phyloP scores from a whole-genome alignment of 2,329 filamentous ascomycete species.

The Thermothelomyces thermophilus region DNA sequence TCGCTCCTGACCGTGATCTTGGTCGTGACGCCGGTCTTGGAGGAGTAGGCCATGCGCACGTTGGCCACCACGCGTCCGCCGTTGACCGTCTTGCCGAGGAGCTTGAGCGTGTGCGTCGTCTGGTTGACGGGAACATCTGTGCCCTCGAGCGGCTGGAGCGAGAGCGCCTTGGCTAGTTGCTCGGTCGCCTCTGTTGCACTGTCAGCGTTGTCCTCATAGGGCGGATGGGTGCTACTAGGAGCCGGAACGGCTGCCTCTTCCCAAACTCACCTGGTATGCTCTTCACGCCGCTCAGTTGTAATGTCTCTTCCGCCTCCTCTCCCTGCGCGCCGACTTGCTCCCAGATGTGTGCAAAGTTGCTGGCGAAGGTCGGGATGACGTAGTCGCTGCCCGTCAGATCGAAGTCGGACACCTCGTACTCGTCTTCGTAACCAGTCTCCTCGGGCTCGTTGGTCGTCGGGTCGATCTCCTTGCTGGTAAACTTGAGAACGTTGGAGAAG shows the following conservation, averaged over 20 bases:
- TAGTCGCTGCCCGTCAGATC: constrained; percentile 90
- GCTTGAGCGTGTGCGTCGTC: constrained; percentile 88
- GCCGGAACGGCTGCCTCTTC: background rate
- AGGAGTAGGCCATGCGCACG: constrained; percentile 88
- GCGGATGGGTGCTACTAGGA: background rate
- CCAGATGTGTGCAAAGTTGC: constrained; percentile 94
- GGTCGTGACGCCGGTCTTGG: constrained; percentile 88
- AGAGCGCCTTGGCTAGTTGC: constrained; percentile 77
- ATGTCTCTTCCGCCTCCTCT: constrained; percentile 84
- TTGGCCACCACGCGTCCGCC: constrained; percentile 83
- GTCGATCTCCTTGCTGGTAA: constrained; percentile 97
- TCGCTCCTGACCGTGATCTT: constrained; percentile 91
- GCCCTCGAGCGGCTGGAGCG: constrained; percentile 87
- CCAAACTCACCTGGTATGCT: constrained; percentile 73
- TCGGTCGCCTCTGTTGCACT: constrained; percentile 72
- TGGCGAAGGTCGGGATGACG: constrained; percentile 84
- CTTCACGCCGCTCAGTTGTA: constrained; percentile 82
- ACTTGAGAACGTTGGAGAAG: constrained; percentile 91
- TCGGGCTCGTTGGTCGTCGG: constrained; percentile 90
- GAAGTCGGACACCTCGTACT: constrained; percentile 93
- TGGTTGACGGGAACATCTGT: constrained; percentile 84
- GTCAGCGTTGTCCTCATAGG: background rate
- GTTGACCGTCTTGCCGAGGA: constrained; percentile 89
- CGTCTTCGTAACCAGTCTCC: constrained; percentile 88
- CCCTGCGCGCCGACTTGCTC: constrained; percentile 84